Evolutionary conservation across 2,329 filamentous ascomycete species (phyloP).

Genomic region (Neospermospora avenae): DNA sequence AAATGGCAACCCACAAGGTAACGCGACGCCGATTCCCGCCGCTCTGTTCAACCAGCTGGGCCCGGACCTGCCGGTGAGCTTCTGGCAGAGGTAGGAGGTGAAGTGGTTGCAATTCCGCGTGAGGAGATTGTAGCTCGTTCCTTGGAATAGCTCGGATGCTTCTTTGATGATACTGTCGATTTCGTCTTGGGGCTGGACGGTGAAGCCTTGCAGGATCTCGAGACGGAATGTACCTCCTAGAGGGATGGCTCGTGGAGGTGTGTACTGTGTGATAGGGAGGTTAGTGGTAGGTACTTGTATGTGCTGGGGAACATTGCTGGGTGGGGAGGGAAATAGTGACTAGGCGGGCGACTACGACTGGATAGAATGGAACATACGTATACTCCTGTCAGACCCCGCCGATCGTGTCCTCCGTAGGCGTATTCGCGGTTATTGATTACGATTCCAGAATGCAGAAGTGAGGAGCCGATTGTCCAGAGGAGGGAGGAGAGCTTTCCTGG

Average conservation of each 20-base stretch:
- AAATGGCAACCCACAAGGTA: slow-evolving; percentile 57
- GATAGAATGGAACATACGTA: slow-evolving; percentile 44
- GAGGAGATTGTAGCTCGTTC: slow-evolving; percentile 75
- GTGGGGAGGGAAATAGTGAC: no score
- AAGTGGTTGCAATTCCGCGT: slow-evolving; percentile 90
- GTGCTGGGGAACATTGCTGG: no score
- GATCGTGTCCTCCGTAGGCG: slow-evolving; percentile 79
- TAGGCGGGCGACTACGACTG: no score
- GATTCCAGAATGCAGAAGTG: slow-evolving; percentile 77
- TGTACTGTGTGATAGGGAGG: slow-evolving; percentile 46
- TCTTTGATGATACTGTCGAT: slow-evolving; percentile 67
- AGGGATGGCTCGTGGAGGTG: slow-evolving; percentile 66
- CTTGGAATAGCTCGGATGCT: slow-evolving; percentile 70
- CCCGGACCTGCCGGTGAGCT: slow-evolving; percentile 66
- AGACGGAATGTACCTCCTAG: slow-evolving; percentile 74
- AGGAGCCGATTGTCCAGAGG: slow-evolving; percentile 74
- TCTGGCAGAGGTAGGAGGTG: slow-evolving; percentile 70
- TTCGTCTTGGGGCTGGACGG: slow-evolving; percentile 64
- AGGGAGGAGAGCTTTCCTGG: slow-evolving; percentile 71
- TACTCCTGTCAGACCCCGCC: slow-evolving; percentile 68
- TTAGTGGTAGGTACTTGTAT: no score
- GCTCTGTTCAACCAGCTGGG: slow-evolving; percentile 79
- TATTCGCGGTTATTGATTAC: slow-evolving; percentile 80
- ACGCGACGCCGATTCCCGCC: slow-evolving; percentile 74
- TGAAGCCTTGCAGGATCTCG: slow-evolving; percentile 77